phyloP scores from a whole-genome alignment of 176 grass and related monocot genomes.

The Aegilops speltoides region DNA sequence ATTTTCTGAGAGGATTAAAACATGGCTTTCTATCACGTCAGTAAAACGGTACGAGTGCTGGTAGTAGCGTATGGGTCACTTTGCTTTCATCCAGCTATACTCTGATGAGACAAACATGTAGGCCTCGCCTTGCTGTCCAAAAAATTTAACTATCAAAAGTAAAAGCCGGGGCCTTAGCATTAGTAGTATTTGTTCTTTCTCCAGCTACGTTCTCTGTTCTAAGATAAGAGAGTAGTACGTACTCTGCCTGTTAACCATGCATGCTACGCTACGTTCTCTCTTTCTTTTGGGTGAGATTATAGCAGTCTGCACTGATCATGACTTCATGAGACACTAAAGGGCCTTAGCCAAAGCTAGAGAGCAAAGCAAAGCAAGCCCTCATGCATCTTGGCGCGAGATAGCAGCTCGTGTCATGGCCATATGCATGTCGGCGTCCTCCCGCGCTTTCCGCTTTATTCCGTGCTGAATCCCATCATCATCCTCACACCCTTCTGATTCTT shows the following conservation, averaged over 20 bases:
- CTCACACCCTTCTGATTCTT: slow-evolving; percentile 28
- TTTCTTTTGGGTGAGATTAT: not conserved
- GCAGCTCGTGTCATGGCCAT: slow-evolving; percentile 18
- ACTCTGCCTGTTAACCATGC: not conserved
- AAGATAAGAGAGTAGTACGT: no score
- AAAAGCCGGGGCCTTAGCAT: not conserved
- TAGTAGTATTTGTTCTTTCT: not conserved
- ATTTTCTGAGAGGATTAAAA: not conserved
- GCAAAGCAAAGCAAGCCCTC: slow-evolving; percentile 36
- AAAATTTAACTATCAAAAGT: not conserved
- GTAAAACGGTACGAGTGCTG: not conserved
- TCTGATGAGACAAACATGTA: slow-evolving; percentile 25
- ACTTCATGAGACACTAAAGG: slow-evolving; percentile 40
- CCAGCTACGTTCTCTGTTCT: no score
- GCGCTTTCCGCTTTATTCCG: slow-evolving; percentile 68
- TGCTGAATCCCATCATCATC: slow-evolving; percentile 53
- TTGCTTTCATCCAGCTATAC: not conserved
- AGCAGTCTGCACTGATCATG: slow-evolving; percentile 49
- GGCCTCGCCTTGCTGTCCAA: not conserved
- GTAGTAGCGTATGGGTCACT: not conserved
- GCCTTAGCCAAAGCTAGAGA: slow-evolving; percentile 1
- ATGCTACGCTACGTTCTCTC: not conserved
- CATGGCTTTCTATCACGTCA: slow-evolving; percentile 20
- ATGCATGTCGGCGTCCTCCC: slow-evolving; percentile 46
- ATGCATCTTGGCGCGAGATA: slow-evolving; percentile 6